Evolutionary conservation across 2,329 filamentous ascomycete genomes (phyloP).

Genomic region (Fusarium keratoplasticum): DNA sequence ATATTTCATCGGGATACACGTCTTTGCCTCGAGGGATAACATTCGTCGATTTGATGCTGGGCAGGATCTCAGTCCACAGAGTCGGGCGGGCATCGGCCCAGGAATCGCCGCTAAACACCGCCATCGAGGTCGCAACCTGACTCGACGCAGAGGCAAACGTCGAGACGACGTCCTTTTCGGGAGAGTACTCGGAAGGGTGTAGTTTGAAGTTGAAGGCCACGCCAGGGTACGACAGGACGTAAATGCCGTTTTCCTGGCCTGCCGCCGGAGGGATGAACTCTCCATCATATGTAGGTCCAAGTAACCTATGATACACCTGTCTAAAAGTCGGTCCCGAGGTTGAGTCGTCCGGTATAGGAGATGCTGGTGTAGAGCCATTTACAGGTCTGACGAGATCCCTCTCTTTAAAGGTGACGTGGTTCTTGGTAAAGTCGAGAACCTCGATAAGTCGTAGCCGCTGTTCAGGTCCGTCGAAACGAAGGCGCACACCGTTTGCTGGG

Average conservation of each 20-base stretch:
- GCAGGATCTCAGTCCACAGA: conserved; percentile 80
- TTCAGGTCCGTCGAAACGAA: conserved; percentile 94
- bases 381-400: conserved; percentile 80
- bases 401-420: conserved; percentile 82
- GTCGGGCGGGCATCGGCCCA: conserved; percentile 85
- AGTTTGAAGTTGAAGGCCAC: conserved; percentile 93
- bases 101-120: conserved; percentile 88
- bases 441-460: conserved; percentile 93
- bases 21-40: conserved; percentile 79
- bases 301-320: conserved; percentile 91
- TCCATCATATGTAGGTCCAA: conserved; percentile 93
- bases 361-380: conserved; percentile 51
- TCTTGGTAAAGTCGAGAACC: conserved; percentile 89
- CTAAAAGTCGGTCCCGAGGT: conserved; percentile 78
- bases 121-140: conserved; percentile 85
- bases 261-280: conserved; percentile 82
- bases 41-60: conserved; percentile 78
- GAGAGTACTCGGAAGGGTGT: conserved; percentile 78
- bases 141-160: conserved; percentile 83
- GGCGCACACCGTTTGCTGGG: conserved; percentile 85
- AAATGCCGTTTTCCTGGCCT: conserved; percentile 73
- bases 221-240: conserved; percentile 93
- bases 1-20: conserved; percentile 87
- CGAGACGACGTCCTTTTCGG: conserved; percentile 83
- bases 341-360: conserved; percentile 49